Evolutionary conservation across 495 filamentous ascomycete genomes (phyloP), one percentile per base, ranked within the genome.

Genomic region (Cudoniella acicularis): DNA sequence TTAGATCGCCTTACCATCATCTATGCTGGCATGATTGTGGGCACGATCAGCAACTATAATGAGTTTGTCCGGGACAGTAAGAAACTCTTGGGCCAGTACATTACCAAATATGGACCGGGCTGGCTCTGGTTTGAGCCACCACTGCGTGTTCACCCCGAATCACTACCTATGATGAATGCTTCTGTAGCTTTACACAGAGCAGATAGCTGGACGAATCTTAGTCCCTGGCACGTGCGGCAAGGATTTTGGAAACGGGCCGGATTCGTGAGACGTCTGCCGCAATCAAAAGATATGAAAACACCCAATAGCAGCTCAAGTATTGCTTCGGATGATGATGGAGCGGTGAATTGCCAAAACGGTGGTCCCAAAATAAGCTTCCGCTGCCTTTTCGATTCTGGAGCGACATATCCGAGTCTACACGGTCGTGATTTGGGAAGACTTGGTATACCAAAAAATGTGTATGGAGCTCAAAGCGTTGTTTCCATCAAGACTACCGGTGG

Each of bases 51-150:
- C 8, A 60, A 61, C 36, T 76, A 76, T 59, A 58, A 23, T 41
- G 68, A 69, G 27, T 75, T 77, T 63, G 71, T 70, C 11, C 4
- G 13, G 21, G 71, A 76, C 61, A 70, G 77, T 47, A 24, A 42
- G n/a, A 69, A 65, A 6, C 73, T 73, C 2, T 69, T 81, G 16
- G 73, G 76, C 57, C 67, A 63, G 9, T 79, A 79, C 58, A 49
- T 16, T 18, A 65, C 52, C 10, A 49, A 50, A 23, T 59, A 77
- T 57, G 77, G 77, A 21, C 64, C 69, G 13, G 75, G 75, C 18
- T 79, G 77, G 76, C 66, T 81, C 26, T 81, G 76, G 76, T 75
- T 75, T 42, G 78, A 81, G 57, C 73, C 75, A 1, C 77, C 78
- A 0, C 66, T 81, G 1, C 11, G 56, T 20, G 27, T 48, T 1